Evolutionary conservation across 768 basidiomycete genomes (phyloP).

Genomic region (Tephrocybe sp.): DNA sequence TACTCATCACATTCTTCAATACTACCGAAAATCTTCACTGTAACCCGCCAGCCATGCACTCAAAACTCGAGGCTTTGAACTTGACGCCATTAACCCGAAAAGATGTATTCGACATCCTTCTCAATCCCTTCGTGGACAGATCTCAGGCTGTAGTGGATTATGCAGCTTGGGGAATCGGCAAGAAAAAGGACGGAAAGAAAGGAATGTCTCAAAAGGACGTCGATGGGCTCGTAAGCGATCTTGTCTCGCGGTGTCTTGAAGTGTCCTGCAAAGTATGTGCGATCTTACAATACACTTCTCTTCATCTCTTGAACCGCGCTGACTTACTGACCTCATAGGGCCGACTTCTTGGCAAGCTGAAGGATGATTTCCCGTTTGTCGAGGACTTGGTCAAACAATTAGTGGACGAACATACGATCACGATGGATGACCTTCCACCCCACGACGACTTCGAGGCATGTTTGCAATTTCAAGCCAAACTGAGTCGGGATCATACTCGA

Average conservation of each 20-base stretch:
- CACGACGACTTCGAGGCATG: no score
- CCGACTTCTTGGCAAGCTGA: constrained; percentile 61
- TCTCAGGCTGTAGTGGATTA: constrained; percentile 53
- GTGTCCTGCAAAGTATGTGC: constrained; percentile 60
- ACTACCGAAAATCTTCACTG: constrained; percentile 33
- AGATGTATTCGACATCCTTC: constrained; percentile 62
- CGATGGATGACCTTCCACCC: no score
- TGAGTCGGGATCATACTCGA: no score
- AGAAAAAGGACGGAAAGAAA: constrained; percentile 34
- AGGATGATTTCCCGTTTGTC: constrained; percentile 45
- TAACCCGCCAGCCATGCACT: constrained; percentile 34
- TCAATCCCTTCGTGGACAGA: constrained; percentile 71
- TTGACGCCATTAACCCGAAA: constrained; percentile 55
- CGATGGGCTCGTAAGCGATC: constrained; percentile 53
- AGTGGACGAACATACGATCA: no score
- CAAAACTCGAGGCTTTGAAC: constrained; percentile 54
- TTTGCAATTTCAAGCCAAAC: no score
- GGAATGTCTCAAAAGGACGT: constrained; percentile 43
- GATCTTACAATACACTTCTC: no score
- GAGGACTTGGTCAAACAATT: constrained; percentile 43
- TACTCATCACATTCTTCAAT: constrained; percentile 71
- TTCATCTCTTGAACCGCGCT: no score
- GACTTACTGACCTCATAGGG: no score
- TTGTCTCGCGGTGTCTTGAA: constrained; percentile 58
- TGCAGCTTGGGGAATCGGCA: constrained; percentile 34